Evolutionary conservation across 768 basidiomycete species (phyloP).

Genomic region (Mrakia frigida): DNA sequence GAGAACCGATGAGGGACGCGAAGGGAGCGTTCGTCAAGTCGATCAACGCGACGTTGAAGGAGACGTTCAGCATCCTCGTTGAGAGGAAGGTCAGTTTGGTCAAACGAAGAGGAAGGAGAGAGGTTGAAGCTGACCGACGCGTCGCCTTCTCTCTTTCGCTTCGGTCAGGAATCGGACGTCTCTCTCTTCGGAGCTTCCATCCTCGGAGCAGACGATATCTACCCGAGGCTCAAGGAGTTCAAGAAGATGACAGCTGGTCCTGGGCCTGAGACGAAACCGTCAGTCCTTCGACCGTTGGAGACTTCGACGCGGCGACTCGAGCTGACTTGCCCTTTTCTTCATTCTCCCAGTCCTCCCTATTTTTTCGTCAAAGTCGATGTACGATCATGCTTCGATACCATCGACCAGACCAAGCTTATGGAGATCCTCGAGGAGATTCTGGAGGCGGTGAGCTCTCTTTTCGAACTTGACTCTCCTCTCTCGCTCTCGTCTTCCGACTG

Average conservation of each 20-base stretch:
- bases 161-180: constrained; percentile 56
- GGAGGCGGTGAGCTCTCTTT: constrained; percentile 45
- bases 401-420: constrained; percentile 78
- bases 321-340: background rate
- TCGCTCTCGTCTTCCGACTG: background rate
- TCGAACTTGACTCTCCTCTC: no score
- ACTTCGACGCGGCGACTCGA: background rate
- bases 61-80: constrained; percentile 77
- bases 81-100: constrained; percentile 67
- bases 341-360: constrained; percentile 62
- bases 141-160: constrained; percentile 1
- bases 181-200: constrained; percentile 72
- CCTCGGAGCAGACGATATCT: constrained; percentile 76
- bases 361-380: constrained; percentile 98
- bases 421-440: constrained; percentile 68
- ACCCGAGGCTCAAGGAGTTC: constrained; percentile 64
- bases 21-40: constrained; percentile 46
- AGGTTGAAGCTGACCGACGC: background rate
- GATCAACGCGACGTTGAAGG: constrained; percentile 80
- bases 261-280: background rate
- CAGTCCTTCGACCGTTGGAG: background rate
- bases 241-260: constrained; percentile 46
- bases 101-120: background rate
- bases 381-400: constrained; percentile 92
- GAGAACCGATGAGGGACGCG: background rate